Base-by-base conservation (phyloP, 495 filamentous ascomycete genomes). In the Xylaria acuta region DNA sequence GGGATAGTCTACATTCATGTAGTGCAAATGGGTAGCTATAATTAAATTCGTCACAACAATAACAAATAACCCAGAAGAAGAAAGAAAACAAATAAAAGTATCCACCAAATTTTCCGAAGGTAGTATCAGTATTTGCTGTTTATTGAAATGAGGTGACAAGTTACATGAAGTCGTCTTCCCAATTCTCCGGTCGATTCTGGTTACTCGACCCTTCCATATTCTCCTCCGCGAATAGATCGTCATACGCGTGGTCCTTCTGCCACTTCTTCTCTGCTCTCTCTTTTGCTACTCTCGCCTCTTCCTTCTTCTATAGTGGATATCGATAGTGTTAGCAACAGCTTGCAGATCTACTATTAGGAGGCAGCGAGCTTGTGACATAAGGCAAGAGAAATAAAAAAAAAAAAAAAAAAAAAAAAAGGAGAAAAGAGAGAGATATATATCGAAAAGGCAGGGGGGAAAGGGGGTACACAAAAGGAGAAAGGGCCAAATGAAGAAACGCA, bases 211-310 rank as follows among this genome's bases (percentile, higher is more conserved):
- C 79, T 40, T 85, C 89, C 79, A 92, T 80, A 73, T 90, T 90
- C 67, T 92, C 90, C 70, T 92, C 91, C 25, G 87, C 85, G 74
- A 92, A 90, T 41, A 94, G 73, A 53, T 97, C 95, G 80, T 97
- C 97, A 81, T 97, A 98, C 3, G 93, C 95, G 83, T 97, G 94
- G 41, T 97, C 94, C 80, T 94, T 93, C 83, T 97, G 92, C 88
- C 90, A 97, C 79, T 95, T 97, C 84, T 94, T 88, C 84, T 97
- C 91, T 77, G 90, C 90, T 43, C 92, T 81, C 82, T 97, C 95
- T 80, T 93, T 88, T 64, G 89, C 87, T 66, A 96, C 83, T 73
- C 87, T 84, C 65, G 90, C 93, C 66, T 98, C 96, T 80, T 94
- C 92, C 68, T 92, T 92, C 82, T 89, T 90, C 89, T 94, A 81